These are phyloP conservation scores for Elsinoe australis DNA, from an alignment of 2,329 filamentous ascomycete genomes.

Conservation along the genomic window DNA sequence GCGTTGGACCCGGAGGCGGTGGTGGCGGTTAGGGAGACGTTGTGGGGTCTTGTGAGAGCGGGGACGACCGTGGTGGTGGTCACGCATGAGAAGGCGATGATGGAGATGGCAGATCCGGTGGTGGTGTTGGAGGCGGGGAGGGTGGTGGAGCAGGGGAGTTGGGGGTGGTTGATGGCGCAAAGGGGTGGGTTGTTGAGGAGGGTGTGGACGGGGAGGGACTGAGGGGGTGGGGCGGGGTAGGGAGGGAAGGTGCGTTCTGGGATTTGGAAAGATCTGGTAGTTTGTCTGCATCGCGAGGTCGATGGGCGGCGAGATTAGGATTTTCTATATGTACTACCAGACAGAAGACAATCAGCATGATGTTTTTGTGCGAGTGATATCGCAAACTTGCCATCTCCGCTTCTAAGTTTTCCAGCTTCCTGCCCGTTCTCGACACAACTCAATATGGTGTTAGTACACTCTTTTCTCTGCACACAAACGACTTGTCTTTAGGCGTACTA, in stretches of 20 bases:
- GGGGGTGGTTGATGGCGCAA: conserved; percentile 48
- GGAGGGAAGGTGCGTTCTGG: background rate
- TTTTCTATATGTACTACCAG: no score
- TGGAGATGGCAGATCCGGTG: conserved; percentile 67
- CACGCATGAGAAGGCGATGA: conserved; percentile 80
- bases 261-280: no score
- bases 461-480: no score
- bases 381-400: background rate
- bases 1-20: conserved; percentile 67
- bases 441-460: no score
- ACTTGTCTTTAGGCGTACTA: no score
- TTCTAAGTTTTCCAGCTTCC: background rate
- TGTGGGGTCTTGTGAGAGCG: conserved; percentile 46
- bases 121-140: conserved; percentile 63
- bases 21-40: conserved; percentile 54
- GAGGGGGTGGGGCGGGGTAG: conserved; percentile 1
- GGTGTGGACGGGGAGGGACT: conserved; percentile 1
- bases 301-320: no score
- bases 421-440: no score
- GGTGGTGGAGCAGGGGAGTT: conserved; percentile 60
- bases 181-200: conserved; percentile 27
- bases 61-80: conserved; percentile 62
- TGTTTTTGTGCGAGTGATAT: background rate
- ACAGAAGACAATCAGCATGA: no score
- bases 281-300: no score